A percentile compares a stretch with the other conserved stretches of the same genome.
These are phyloP conservation scores for Fusarium sp. DNA, from an alignment of 2,329 filamentous ascomycete genomes.

Conservation along the genomic window DNA sequence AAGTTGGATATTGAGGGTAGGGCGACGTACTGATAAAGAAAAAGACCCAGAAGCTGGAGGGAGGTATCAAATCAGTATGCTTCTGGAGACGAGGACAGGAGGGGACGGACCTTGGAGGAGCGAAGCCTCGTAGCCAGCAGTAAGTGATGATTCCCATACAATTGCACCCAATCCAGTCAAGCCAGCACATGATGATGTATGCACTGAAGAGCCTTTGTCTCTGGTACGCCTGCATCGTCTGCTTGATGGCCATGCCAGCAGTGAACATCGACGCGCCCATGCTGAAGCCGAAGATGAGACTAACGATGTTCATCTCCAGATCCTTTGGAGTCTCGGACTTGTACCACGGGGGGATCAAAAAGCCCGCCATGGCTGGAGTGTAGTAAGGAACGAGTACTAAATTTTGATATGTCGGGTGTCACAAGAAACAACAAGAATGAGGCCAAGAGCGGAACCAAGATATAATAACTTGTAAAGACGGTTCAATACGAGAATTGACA, in stretches of 20 bases:
- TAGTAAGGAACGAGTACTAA: no score
- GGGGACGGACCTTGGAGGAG: constrained; percentile 1
- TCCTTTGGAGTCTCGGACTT: background rate
- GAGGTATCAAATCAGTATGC: background rate
- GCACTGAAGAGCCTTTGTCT: constrained; percentile 10
- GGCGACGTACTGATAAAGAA: constrained; percentile 25
- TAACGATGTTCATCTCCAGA: constrained; percentile 21
- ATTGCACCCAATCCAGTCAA: constrained; percentile 29
- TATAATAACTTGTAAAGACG: background rate
- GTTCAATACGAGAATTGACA: background rate
- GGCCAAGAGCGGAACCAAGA: background rate
- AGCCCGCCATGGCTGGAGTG: constrained; percentile 10
- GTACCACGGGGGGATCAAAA: constrained; percentile 26
- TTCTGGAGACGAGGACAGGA: rapidly evolving
- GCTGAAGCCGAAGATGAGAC: constrained; percentile 28
- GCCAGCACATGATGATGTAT: constrained; percentile 31
- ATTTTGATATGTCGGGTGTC: rapidly evolving
- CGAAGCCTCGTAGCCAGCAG: constrained; percentile 6
- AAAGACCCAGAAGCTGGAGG: constrained; percentile 23
- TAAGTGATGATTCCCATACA: constrained; percentile 25
- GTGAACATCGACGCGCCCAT: constrained; percentile 23
- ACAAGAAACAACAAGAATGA: background rate
- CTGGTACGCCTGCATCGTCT: constrained; percentile 5
- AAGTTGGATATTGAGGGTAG: rapidly evolving
- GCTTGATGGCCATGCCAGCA: constrained; percentile 3